phyloP scores from a whole-genome alignment of 345 rosid genomes.

The Citrus mangshanensis region DNA sequence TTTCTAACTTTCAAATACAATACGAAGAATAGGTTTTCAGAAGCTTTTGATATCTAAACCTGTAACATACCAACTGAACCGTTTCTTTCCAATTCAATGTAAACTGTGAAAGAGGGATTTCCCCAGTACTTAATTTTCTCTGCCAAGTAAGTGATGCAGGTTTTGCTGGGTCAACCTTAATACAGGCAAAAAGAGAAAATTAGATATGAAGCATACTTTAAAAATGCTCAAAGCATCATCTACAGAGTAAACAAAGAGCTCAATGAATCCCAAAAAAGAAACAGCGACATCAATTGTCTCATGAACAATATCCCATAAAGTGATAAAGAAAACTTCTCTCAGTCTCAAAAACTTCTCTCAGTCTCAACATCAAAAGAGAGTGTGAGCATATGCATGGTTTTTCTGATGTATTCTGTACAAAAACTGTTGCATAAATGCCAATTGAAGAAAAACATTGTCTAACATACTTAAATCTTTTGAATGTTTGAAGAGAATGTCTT shows the following conservation, averaged over 20 bases:
- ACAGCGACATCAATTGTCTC: not conserved
- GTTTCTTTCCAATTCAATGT: slow-evolving; percentile 47
- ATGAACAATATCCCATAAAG: not conserved
- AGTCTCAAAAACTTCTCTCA: not conserved
- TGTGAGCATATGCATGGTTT: not conserved
- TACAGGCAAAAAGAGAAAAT: slow-evolving; percentile 8
- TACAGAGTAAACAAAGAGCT: not conserved
- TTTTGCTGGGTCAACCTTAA: slow-evolving; percentile 53
- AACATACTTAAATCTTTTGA: not conserved
- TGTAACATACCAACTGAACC: slow-evolving; percentile 51
- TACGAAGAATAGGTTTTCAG: not conserved
- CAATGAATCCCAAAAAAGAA: not conserved
- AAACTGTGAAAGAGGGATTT: slow-evolving; percentile 37
- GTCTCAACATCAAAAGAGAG: not conserved
- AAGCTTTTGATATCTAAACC: not conserved
- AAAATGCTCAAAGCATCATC: not conserved
- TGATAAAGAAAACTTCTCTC: not conserved
- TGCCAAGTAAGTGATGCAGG: slow-evolving; percentile 66
- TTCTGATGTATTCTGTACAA: not conserved
- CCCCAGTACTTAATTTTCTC: slow-evolving; percentile 42
- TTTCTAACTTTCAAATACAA: not conserved
- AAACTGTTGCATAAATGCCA: not conserved
- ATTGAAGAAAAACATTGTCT: not conserved
- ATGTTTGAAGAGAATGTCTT: not conserved
- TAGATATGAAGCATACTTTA: not conserved